These are phyloP conservation scores for Alternaria arbusti DNA, from an alignment of 2,329 filamentous ascomycete genomes.

Conservation along the genomic window DNA sequence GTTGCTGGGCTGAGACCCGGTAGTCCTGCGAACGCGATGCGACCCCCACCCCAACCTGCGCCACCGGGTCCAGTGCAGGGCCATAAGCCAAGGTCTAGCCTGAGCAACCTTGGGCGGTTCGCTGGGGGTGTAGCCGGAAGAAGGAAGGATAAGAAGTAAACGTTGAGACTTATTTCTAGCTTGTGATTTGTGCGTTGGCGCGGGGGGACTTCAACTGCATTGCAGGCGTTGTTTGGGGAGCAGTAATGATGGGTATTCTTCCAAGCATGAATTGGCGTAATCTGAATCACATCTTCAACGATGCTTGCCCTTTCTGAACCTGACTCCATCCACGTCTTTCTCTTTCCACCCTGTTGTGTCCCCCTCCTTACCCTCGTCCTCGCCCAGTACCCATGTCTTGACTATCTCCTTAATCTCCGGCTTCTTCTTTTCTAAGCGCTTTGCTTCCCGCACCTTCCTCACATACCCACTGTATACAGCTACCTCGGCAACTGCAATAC, in stretches of 20 bases:
- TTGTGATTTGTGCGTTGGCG: conserved; percentile 8
- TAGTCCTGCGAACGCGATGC: conserved; percentile 29
- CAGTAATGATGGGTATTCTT: neutral
- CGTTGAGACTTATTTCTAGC: neutral
- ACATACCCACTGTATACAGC: conserved; percentile 78
- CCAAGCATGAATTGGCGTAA: conserved; percentile 11
- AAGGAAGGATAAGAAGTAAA: conserved; percentile 44
- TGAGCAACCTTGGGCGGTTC: conserved; percentile 54
- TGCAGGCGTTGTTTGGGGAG: conserved; percentile 17
- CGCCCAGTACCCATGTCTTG: conserved; percentile 70
- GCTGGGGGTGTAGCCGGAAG: conserved; percentile 50
- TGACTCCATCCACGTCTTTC: conserved; percentile 40
- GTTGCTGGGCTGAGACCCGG: conserved; percentile 24
- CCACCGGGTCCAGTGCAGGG: conserved; percentile 27
- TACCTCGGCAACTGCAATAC: conserved; percentile 78
- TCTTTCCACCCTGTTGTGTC: conserved; percentile 22
- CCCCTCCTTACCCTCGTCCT: conserved; percentile 19
- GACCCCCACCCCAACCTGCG: conserved; percentile 26
- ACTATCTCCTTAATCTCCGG: conserved; percentile 73
- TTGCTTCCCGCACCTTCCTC: conserved; percentile 72
- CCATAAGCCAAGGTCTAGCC: conserved; percentile 49
- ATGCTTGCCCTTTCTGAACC: conserved; percentile 54
- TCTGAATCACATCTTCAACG: conserved; percentile 37
- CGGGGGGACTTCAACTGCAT: conserved; percentile 26
- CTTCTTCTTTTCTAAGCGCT: conserved; percentile 64